These are phyloP conservation scores for Nitzschia palea DNA, from an alignment of 108 stramenopile species.

Conservation along the genomic window DNA sequence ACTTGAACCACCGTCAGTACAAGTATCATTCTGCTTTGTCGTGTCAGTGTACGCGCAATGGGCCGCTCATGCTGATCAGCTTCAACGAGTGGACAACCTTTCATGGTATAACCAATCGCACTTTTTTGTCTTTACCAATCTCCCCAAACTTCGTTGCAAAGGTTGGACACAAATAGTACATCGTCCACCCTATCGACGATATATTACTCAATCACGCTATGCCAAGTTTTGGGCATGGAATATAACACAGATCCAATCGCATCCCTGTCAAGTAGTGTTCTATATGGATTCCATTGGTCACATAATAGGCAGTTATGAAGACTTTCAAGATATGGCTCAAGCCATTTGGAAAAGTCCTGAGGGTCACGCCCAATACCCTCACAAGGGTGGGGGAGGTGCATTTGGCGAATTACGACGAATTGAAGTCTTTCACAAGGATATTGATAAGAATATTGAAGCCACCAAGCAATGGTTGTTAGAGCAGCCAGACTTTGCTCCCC, in stretches of 20 bases:
- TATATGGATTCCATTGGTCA: conserved; percentile 25
- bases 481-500: conserved; percentile 14
- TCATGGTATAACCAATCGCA: neutral
- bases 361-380: conserved; percentile 19
- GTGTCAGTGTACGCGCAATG: conserved; percentile 4
- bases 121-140: conserved; percentile 28
- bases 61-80: neutral
- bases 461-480: conserved; percentile 9
- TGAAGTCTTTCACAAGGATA: conserved; percentile 10
- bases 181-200: conserved; percentile 11
- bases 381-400: conserved; percentile 16
- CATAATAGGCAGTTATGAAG: conserved; percentile 3
- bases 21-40: no score
- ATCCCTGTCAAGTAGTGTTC: conserved; percentile 19
- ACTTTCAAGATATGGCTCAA: conserved; percentile 12
- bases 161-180: conserved; percentile 21
- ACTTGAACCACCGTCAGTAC: no score
- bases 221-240: conserved; percentile 27
- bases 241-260: neutral
- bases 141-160: neutral
- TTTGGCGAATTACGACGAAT: conserved; percentile 14
- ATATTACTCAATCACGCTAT: conserved; percentile 25
- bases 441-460: neutral
- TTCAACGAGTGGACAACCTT: conserved; percentile 6
- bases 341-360: neutral